A percentile compares a stretch with the other conserved stretches of the same genome.
These are phyloP conservation scores for Botrytis cinerea DNA, from an alignment of 2,329 filamentous ascomycete species.

Conservation along the genomic window DNA sequence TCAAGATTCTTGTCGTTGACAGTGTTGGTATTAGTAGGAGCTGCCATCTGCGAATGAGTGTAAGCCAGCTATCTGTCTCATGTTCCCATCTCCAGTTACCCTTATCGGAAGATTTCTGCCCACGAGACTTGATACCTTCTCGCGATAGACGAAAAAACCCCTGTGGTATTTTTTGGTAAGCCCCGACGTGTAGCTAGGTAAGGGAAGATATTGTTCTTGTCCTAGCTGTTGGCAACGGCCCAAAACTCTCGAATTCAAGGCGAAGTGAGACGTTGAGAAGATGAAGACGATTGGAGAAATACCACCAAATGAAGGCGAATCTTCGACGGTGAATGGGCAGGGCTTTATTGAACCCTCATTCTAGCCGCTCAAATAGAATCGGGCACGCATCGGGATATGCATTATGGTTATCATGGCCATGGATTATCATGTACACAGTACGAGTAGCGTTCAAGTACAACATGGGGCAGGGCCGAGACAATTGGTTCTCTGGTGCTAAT, in stretches of 20 bases:
- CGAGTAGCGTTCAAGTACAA: not conserved
- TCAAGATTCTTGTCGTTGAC: not conserved
- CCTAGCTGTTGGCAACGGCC: not conserved
- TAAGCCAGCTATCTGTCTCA: not conserved
- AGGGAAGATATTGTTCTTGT: not conserved
- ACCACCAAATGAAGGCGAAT: not conserved
- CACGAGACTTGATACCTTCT: not conserved
- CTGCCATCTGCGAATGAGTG: constrained; percentile 5
- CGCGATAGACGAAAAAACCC: not conserved
- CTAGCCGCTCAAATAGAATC: not conserved
- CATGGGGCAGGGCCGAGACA: not conserved
- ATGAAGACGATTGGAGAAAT: not conserved
- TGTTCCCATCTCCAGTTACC: not conserved
- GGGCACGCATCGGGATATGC: not conserved
- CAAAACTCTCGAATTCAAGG: not conserved
- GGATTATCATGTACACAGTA: not conserved
- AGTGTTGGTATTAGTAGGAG: not conserved
- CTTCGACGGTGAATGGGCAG: not conserved
- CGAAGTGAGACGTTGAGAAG: not conserved
- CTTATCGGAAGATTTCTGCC: not conserved
- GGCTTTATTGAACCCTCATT: not conserved
- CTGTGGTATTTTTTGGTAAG: not conserved
- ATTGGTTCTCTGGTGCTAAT: not conserved
- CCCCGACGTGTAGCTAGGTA: not conserved
- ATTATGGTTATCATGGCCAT: not conserved